phyloP scores from a whole-genome alignment of 148 eudicot species.

The Salicornia ramosissima region DNA sequence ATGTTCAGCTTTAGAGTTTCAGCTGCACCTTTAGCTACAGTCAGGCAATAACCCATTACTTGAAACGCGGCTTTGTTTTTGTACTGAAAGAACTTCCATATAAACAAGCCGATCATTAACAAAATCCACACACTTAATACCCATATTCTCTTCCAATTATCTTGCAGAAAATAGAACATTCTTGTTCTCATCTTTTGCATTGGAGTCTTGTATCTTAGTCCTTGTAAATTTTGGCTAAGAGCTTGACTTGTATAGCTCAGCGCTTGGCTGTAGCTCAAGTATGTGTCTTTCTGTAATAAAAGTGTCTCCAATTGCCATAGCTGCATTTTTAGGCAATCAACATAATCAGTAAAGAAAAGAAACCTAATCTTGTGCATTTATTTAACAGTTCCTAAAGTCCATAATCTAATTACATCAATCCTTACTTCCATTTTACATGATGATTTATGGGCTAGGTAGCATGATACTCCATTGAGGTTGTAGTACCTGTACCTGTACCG shows the following conservation, averaged over 20 bases:
- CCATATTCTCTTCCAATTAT: slow-evolving; percentile 88
- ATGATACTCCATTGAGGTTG: no score
- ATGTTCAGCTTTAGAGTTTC: slow-evolving; percentile 91
- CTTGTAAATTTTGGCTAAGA: slow-evolving; percentile 86
- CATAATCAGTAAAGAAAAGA: slow-evolving; percentile 11
- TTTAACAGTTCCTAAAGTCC: not conserved
- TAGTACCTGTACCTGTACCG: no score
- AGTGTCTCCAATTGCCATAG: slow-evolving; percentile 98
- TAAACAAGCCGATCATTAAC: slow-evolving; percentile 68
- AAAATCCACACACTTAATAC: slow-evolving; percentile 70
- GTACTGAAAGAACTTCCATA: slow-evolving; percentile 86
- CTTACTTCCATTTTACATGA: not conserved
- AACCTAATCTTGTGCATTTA: not conserved
- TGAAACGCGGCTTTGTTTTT: slow-evolving; percentile 60
- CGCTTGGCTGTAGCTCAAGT: slow-evolving; percentile 91
- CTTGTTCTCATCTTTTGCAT: slow-evolving; percentile 54
- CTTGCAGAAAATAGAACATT: slow-evolving; percentile 53
- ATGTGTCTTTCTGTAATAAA: slow-evolving; percentile 83
- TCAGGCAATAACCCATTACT: slow-evolving; percentile 93
- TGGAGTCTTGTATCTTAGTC: slow-evolving; percentile 53
- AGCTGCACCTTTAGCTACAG: slow-evolving; percentile 94
- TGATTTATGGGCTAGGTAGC: no score
- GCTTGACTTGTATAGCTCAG: slow-evolving; percentile 93
- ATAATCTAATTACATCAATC: no score
- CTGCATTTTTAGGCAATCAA: slow-evolving; percentile 44